Conservation (phyloP, 1,284 basidiomycete species). For the Fomitiporia mediterranea region DNA sequence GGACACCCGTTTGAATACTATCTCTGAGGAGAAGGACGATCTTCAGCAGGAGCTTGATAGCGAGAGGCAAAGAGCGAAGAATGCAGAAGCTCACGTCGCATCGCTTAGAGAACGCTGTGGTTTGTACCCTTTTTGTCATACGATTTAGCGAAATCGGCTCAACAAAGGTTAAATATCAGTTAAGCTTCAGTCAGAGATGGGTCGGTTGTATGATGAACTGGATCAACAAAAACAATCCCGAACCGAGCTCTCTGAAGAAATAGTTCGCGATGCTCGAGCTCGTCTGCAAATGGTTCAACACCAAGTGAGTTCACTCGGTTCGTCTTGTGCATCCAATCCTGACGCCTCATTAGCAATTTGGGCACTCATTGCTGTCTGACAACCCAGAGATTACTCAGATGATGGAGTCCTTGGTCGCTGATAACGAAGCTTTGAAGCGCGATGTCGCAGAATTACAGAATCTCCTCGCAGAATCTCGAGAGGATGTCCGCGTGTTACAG, state of each 20-base stretch:
- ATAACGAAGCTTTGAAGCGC: constrained; percentile 77
- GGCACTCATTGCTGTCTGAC: constrained; percentile 39
- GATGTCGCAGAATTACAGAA: constrained; percentile 77
- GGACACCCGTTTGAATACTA: constrained; percentile 60
- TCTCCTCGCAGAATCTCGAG: constrained; percentile 69
- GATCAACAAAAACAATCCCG: constrained; percentile 64
- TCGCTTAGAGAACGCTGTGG: constrained; percentile 60
- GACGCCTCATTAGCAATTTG: constrained; percentile 35
- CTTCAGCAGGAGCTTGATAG: constrained; percentile 77
- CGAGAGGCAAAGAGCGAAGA: constrained; percentile 64
- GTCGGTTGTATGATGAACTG: constrained; percentile 54
- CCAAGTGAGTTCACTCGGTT: constrained; percentile 37
- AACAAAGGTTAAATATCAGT: constrained; percentile 41
- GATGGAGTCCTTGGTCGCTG: constrained; percentile 75
- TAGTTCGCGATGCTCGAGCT: constrained; percentile 67
- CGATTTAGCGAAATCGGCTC: neutral
- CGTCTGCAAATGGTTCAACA: constrained; percentile 61
- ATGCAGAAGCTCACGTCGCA: constrained; percentile 63
- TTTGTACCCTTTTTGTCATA: constrained; percentile 33
- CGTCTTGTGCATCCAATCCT: constrained; percentile 19
- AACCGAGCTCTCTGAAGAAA: constrained; percentile 66
- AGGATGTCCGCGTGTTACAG: constrained; percentile 64
- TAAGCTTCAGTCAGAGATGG: constrained; percentile 71
- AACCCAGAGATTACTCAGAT: constrained; percentile 61
- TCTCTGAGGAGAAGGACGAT: constrained; percentile 76